A percentile compares a stretch with the other conserved stretches of the same genome.
phyloP scores from a whole-genome alignment of 768 basidiomycete species.

The Tephrocybe sp. region DNA sequence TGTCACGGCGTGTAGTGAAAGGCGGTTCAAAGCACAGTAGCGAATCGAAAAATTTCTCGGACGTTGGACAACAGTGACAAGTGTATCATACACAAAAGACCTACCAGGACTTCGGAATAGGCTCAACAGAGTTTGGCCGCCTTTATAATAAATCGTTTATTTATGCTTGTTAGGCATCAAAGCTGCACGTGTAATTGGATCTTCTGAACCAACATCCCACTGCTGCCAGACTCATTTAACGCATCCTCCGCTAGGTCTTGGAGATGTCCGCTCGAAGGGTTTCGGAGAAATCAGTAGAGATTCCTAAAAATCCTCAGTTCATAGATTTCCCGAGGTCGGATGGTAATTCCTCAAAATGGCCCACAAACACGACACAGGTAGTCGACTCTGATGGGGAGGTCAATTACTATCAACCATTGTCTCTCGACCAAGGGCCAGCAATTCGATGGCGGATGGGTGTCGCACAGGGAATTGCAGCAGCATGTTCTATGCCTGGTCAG shows the following conservation, averaged over 20 bases:
- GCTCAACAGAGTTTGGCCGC: no score
- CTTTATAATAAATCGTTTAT: no score
- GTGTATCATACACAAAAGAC: no score
- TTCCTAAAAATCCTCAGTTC: constrained; percentile 54
- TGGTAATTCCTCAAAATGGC: constrained; percentile 53
- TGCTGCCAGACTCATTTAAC: no score
- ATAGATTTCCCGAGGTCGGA: constrained; percentile 64
- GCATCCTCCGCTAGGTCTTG: no score
- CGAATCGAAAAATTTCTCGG: no score
- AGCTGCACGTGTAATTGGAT: no score
- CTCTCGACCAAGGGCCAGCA: constrained; percentile 45
- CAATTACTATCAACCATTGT: constrained; percentile 64
- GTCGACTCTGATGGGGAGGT: constrained; percentile 63
- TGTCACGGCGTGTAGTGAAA: constrained; percentile 37
- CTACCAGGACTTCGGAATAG: no score
- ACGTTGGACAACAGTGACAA: no score
- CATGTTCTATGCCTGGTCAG: constrained; percentile 51
- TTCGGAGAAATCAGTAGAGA: constrained; percentile 20
- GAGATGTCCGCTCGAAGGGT: constrained; percentile 28
- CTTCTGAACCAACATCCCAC: no score
- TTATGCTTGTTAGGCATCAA: neutral
- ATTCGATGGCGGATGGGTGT: constrained; percentile 57
- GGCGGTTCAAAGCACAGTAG: no score
- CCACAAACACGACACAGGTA: constrained; percentile 48
- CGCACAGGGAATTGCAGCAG: constrained; percentile 39